These are phyloP conservation scores for Sphagnum magellanicum DNA, from an alignment of 228 moss, liverwort and hornwort genomes.

Conservation along the genomic window DNA sequence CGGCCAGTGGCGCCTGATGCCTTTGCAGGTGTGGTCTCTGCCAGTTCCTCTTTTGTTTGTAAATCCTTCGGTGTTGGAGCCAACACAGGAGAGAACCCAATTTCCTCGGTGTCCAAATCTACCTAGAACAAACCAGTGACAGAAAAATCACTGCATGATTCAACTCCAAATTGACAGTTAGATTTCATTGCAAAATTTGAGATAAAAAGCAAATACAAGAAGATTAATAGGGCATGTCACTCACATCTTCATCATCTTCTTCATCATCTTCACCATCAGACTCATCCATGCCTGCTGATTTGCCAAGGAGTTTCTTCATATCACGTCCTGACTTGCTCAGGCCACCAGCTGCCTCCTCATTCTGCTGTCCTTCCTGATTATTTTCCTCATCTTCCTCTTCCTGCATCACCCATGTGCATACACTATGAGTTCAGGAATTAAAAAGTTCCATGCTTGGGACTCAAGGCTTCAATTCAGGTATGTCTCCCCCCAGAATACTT, in stretches of 20 bases:
- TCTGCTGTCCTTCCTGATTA: conserved; percentile 68
- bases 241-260: conserved; percentile 97
- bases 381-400: conserved; percentile 96
- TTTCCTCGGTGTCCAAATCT: conserved; percentile 95
- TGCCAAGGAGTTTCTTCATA: conserved; percentile 91
- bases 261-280: conserved; percentile 90
- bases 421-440: neutral
- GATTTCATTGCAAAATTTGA: too few relatives aligned
- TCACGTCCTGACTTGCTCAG: conserved; percentile 98
- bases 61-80: conserved; percentile 76
- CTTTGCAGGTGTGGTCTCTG: conserved; percentile 69
- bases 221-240: neutral
- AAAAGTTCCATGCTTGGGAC: neutral
- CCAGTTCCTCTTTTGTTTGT: conserved; percentile 73
- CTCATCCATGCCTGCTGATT: conserved; percentile 78
- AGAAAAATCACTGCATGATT: too few relatives aligned
- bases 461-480: neutral
- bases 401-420: conserved; percentile 15
- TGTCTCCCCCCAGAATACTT: conserved; percentile 6
- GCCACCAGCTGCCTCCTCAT: conserved; percentile 78
- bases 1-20: conserved; percentile 22
- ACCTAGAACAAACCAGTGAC: conserved; percentile 22
- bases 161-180: too few relatives aligned
- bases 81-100: conserved; percentile 94
- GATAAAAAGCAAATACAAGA: too few relatives aligned